A percentile compares a stretch with the other conserved stretches of the same genome.
phyloP scores from a whole-genome alignment of 192 early-diverging fungal species.

The Physocladia obscura region DNA sequence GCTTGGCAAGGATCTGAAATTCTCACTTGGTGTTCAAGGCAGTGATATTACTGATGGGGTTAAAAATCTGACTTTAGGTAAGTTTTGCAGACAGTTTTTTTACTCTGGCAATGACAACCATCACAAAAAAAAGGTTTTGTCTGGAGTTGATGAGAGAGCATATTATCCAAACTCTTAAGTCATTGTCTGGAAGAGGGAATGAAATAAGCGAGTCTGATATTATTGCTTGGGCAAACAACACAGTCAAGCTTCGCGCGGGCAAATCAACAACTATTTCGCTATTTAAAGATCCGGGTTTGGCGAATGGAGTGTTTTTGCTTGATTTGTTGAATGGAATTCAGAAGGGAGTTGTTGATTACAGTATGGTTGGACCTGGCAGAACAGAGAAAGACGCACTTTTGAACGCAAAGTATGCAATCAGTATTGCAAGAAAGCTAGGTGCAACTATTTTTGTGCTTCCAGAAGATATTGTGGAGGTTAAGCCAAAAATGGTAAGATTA shows the following conservation, averaged over 20 bases:
- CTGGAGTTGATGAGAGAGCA: constrained; percentile 99
- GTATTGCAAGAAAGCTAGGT: constrained; percentile 97
- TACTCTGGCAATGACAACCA: too few relatives aligned
- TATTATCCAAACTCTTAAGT: constrained; percentile 88
- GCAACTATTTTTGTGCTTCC: constrained; percentile 98
- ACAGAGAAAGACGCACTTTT: constrained; percentile 82
- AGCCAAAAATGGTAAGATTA: constrained; percentile 85
- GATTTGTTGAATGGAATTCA: constrained; percentile 92
- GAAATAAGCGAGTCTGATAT: constrained; percentile 92
- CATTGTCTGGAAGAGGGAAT: constrained; percentile 74
- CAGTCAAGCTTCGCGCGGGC: constrained; percentile 58
- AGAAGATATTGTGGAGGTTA: constrained; percentile 98
- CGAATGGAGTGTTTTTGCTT: constrained; percentile 80
- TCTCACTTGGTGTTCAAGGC: constrained; percentile 93
- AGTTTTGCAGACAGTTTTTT: too few relatives aligned
- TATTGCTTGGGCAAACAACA: constrained; percentile 91
- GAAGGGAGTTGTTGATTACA: constrained; percentile 88
- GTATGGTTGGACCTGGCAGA: constrained; percentile 70
- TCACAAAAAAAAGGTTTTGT: constrained; percentile 51
- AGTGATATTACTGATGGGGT: constrained; percentile 90
- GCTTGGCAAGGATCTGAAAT: constrained; percentile 79
- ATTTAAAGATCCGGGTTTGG: constrained; percentile 83
- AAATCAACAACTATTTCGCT: constrained; percentile 70
- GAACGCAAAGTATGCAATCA: constrained; percentile 96
- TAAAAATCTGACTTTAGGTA: constrained; percentile 82